A percentile compares a stretch with the other conserved stretches of the same genome.
Conservation (phyloP, 192 early-diverging fungal species). For the Backusella luteola region DNA sequence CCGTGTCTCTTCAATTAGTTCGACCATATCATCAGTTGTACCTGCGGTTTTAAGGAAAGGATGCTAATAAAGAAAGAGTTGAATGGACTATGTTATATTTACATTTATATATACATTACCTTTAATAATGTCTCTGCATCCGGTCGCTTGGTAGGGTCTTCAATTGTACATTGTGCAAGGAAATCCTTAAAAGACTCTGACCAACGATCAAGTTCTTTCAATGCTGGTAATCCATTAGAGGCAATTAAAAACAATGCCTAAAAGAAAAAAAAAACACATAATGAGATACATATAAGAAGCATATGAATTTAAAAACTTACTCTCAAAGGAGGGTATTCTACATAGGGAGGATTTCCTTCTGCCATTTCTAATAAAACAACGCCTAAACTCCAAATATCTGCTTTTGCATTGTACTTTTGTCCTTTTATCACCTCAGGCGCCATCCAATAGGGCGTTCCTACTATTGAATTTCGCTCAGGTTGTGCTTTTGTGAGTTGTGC, state of each 20-base stretch:
- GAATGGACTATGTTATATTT: neutral
- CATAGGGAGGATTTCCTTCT: slow-evolving; percentile 93
- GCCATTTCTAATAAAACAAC: slow-evolving; percentile 95
- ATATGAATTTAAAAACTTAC: slow-evolving; percentile 26
- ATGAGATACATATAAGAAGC: neutral
- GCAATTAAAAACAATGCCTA: slow-evolving; percentile 87
- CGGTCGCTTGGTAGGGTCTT: slow-evolving; percentile 70
- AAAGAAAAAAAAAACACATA: slow-evolving; percentile 8
- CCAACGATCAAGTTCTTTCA: slow-evolving; percentile 76
- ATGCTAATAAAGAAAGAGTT: slow-evolving; percentile 25
- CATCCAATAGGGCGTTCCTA: slow-evolving; percentile 98
- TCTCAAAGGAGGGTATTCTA: slow-evolving; percentile 77
- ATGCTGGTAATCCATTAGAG: slow-evolving; percentile 81
- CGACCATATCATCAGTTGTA: slow-evolving; percentile 54
- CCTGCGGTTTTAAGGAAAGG: slow-evolving; percentile 60
- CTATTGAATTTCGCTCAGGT: slow-evolving; percentile 82
- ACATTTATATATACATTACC: slow-evolving; percentile 31
- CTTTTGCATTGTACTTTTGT: slow-evolving; percentile 86
- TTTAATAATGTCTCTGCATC: slow-evolving; percentile 71
- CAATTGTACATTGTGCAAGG: slow-evolving; percentile 66
- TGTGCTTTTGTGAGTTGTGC: slow-evolving; percentile 83
- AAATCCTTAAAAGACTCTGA: slow-evolving; percentile 79
- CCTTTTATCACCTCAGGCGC: slow-evolving; percentile 94
- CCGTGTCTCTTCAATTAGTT: slow-evolving; percentile 34
- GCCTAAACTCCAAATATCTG: slow-evolving; percentile 94